A percentile compares a stretch with the other conserved stretches of the same genome.
These are phyloP conservation scores for Xylaria sp. DNA, from an alignment of 2,329 filamentous ascomycete species.

Conservation along the genomic window DNA sequence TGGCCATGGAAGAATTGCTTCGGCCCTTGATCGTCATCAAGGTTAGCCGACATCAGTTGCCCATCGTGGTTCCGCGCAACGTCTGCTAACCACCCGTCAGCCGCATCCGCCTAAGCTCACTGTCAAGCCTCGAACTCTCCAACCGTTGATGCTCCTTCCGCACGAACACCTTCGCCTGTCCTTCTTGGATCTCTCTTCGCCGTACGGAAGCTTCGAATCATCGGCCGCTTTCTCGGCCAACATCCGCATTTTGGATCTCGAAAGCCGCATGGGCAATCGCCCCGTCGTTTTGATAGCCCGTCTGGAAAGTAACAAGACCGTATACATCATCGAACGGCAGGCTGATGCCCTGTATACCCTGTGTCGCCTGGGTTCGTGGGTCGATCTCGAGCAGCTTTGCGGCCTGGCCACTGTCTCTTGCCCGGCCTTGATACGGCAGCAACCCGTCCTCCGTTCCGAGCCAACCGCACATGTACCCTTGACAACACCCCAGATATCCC, in stretches of 20 bases:
- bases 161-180: conserved; percentile 70
- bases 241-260: conserved; percentile 71
- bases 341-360: conserved; percentile 69
- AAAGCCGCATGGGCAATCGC: conserved; percentile 65
- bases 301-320: conserved; percentile 61
- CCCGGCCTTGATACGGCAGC: conserved; percentile 47
- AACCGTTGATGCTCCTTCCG: conserved; percentile 70
- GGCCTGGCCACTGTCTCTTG: conserved; percentile 60
- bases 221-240: conserved; percentile 69
- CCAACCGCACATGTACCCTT: conserved; percentile 40
- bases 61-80: neutral
- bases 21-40: conserved; percentile 63
- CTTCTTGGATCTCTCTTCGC: conserved; percentile 65
- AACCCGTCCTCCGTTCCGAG: conserved; percentile 44
- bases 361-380: conserved; percentile 74
- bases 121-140: conserved; percentile 63
- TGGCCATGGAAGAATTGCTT: conserved; percentile 62
- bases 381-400: conserved; percentile 66
- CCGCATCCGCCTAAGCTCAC: conserved; percentile 65
- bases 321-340: conserved; percentile 75
- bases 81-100: conserved; percentile 50
- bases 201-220: conserved; percentile 60
- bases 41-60: conserved; percentile 48
- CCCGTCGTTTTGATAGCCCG: conserved; percentile 70
- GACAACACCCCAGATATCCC: conserved; percentile 59